Conservation (phyloP, 2,329 filamentous ascomycete species). For the Fonsecaea pugnacius region DNA sequence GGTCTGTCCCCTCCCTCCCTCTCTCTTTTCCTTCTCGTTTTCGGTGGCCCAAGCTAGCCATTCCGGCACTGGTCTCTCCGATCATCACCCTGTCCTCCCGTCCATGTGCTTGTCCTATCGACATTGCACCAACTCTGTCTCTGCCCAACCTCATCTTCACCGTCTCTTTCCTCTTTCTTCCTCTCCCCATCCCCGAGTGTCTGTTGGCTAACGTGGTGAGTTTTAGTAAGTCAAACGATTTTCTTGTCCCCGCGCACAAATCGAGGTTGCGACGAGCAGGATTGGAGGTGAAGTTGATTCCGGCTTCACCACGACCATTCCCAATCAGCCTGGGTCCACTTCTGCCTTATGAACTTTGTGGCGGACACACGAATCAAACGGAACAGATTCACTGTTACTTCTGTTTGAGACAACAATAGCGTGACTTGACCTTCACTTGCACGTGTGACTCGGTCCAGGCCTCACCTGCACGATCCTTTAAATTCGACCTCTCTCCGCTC, state of each 20-base stretch:
- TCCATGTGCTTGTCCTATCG: conserved; percentile 24
- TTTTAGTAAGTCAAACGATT: conserved; percentile 34
- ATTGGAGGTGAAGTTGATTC: conserved; percentile 16
- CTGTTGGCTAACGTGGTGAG: conserved; percentile 28
- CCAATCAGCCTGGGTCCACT: conserved; percentile 32
- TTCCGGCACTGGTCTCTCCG: conserved; percentile 30
- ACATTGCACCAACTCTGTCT: conserved; percentile 24
- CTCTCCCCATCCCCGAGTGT: conserved; percentile 14
- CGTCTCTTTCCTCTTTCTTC: conserved; percentile 27
- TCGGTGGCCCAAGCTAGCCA: conserved; percentile 36
- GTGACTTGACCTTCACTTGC: conserved; percentile 21
- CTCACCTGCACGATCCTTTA: conserved; percentile 25
- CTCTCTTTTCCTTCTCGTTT: conserved; percentile 11
- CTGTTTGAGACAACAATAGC: conserved; percentile 22
- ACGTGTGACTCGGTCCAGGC: conserved; percentile 26
- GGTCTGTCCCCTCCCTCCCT: conserved; percentile 38
- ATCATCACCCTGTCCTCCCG: conserved; percentile 30
- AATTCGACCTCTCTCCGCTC: conserved; percentile 29
- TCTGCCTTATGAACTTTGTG: conserved; percentile 27
- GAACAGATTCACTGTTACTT: conserved; percentile 22
- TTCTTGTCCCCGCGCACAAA: conserved; percentile 21
- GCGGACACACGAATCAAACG: conserved; percentile 20
- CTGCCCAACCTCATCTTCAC: conserved; percentile 29
- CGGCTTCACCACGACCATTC: conserved; percentile 24
- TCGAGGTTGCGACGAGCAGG: conserved; percentile 17